phyloP scores from a whole-genome alignment of 768 basidiomycete genomes.

The Russula sp. region DNA sequence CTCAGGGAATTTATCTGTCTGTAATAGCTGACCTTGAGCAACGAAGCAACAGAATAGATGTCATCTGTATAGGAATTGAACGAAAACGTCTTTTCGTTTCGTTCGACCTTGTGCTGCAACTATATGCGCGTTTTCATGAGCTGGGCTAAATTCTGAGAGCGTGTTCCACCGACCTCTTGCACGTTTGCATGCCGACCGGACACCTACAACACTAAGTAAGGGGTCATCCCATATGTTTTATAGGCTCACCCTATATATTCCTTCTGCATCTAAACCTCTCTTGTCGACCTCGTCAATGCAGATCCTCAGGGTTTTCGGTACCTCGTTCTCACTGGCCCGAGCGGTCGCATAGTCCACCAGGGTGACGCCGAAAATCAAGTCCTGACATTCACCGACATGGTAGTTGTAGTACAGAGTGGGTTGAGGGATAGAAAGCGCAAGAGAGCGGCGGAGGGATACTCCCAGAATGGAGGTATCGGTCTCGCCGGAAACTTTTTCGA shows the following conservation, averaged over 20 bases:
- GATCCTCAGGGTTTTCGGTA: slow-evolving; percentile 74
- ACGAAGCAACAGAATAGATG: slow-evolving; percentile 73
- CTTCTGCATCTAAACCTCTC: slow-evolving; percentile 71
- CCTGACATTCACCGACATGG: slow-evolving; percentile 77
- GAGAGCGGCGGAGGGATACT: slow-evolving; percentile 51
- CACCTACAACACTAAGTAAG: slow-evolving; percentile 41
- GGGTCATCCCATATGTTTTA: neutral
- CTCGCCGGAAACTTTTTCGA: slow-evolving; percentile 64
- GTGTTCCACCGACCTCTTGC: slow-evolving; percentile 53
- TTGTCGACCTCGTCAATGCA: slow-evolving; percentile 81
- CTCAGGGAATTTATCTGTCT: neutral
- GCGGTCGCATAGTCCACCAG: slow-evolving; percentile 86
- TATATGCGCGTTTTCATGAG: slow-evolving; percentile 29
- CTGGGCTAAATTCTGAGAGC: neutral
- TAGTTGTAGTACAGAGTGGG: slow-evolving; percentile 72
- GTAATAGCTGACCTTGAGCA: slow-evolving; percentile 62
- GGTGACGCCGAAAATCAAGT: slow-evolving; percentile 85
- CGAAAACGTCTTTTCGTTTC: slow-evolving; percentile 67
- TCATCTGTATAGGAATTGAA: slow-evolving; percentile 73
- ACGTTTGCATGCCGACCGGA: slow-evolving; percentile 82
- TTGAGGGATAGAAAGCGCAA: slow-evolving; percentile 62
- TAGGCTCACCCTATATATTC: slow-evolving; percentile 64
- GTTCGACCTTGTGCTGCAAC: slow-evolving; percentile 84
- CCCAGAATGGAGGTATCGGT: slow-evolving; percentile 59
- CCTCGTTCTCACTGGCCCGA: slow-evolving; percentile 61